These are phyloP conservation scores for Suillus plorans DNA, from an alignment of 768 basidiomycete genomes.

Conservation along the genomic window DNA sequence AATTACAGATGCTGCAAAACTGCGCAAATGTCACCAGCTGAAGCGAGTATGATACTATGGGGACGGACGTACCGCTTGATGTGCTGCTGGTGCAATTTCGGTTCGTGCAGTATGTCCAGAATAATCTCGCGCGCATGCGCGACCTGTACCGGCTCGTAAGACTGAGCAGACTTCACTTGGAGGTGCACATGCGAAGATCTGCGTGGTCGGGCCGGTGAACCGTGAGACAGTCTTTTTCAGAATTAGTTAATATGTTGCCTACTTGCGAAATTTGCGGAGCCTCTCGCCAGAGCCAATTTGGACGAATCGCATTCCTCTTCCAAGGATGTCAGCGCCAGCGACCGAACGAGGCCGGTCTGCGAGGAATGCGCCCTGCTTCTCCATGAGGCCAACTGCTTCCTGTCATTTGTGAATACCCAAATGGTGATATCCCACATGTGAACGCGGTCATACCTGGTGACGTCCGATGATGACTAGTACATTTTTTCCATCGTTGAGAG, in stretches of 20 bases:
- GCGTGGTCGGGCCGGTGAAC: not conserved
- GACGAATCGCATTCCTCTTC: slow-evolving; percentile 57
- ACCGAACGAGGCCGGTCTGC: slow-evolving; percentile 53
- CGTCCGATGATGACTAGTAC: slow-evolving; percentile 11
- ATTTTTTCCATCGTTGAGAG: slow-evolving; percentile 4
- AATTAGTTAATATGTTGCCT: not conserved
- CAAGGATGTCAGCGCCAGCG: slow-evolving; percentile 55
- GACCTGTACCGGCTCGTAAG: slow-evolving; percentile 48
- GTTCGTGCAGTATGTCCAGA: slow-evolving; percentile 22
- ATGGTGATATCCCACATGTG: slow-evolving; percentile 22
- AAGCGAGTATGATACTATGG: slow-evolving; percentile 11
- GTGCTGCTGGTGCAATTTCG: slow-evolving; percentile 23
- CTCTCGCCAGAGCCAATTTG: slow-evolving; percentile 53
- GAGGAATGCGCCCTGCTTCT: slow-evolving; percentile 52
- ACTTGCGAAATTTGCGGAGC: slow-evolving; percentile 59
- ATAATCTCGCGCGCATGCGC: slow-evolving; percentile 28
- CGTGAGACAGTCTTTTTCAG: slow-evolving; percentile 7
- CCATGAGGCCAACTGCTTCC: slow-evolving; percentile 56
- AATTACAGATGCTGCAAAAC: slow-evolving; percentile 27
- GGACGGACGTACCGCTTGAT: slow-evolving; percentile 40
- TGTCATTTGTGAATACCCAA: slow-evolving; percentile 5
- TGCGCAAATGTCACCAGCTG: slow-evolving; percentile 1
- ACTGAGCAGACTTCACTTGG: slow-evolving; percentile 45
- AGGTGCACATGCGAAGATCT: slow-evolving; percentile 56
- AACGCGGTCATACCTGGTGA: not conserved